Evolutionary conservation across 441 rosid species (phyloP).

Genomic region (Theobroma grandiflorum): DNA sequence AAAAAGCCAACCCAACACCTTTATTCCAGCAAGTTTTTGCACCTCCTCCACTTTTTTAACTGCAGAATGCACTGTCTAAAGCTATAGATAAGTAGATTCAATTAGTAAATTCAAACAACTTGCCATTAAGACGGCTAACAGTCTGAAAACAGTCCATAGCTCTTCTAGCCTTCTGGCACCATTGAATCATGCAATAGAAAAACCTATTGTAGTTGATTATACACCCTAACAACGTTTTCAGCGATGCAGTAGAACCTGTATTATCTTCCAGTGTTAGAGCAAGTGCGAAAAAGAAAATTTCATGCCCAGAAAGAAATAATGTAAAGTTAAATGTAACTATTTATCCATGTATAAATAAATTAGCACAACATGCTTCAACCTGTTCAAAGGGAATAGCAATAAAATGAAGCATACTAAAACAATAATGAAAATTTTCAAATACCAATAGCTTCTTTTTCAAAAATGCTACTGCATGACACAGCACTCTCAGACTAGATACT

Average conservation of each 20-base stretch:
- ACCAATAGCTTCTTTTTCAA: not conserved
- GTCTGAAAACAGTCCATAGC: conserved; percentile 55
- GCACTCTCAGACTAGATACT: not conserved
- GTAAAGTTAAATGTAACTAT: conserved; percentile 5
- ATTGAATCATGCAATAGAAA: conserved; percentile 52
- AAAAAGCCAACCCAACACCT: not conserved
- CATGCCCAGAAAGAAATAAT: not conserved
- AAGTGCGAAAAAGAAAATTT: not conserved
- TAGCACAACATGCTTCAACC: conserved; percentile 7
- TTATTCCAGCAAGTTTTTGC: not conserved
- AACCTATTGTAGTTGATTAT: conserved; percentile 36
- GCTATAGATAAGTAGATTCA: conserved; percentile 9
- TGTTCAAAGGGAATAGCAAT: not conserved
- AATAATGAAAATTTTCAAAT: not conserved
- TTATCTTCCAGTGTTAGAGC: conserved; percentile 27
- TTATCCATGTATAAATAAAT: not conserved
- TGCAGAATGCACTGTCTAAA: not conserved
- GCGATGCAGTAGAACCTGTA: conserved; percentile 45
- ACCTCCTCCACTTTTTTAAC: not conserved
- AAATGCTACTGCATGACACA: not conserved
- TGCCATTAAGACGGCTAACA: conserved; percentile 53
- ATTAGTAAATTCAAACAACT: conserved; percentile 28
- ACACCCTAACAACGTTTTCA: conserved; percentile 33
- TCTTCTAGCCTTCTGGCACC: conserved; percentile 57
- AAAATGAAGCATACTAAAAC: not conserved